Conservation (phyloP, 768 basidiomycete genomes). For the Leccinum subtestaceum region DNA sequence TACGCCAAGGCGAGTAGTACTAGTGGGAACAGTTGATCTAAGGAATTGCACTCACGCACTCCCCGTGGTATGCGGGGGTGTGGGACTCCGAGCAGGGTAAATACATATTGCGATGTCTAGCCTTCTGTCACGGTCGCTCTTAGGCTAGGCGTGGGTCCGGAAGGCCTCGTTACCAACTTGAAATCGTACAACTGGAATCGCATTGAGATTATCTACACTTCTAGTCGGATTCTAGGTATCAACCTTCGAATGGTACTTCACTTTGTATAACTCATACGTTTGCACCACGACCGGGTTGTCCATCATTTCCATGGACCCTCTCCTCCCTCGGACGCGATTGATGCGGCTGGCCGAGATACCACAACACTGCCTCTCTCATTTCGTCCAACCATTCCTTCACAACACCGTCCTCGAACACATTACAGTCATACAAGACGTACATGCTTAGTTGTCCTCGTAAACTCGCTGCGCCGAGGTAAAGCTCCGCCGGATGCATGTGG, state of each 20-base stretch:
- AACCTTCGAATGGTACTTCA: not conserved
- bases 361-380: constrained; percentile 21
- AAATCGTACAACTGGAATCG: not conserved
- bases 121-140: too few species aligned
- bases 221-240: not conserved
- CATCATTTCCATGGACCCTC: too few species aligned
- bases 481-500: constrained; percentile 44
- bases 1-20: too few species aligned
- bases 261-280: too few species aligned
- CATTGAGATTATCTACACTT: not conserved
- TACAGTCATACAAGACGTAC: constrained; percentile 40
- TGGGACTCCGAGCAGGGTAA: too few species aligned
- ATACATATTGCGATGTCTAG: too few species aligned
- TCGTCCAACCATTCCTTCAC: constrained; percentile 50
- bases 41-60: too few species aligned
- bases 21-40: too few species aligned
- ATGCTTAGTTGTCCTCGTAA: constrained; percentile 33
- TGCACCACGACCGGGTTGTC: too few species aligned
- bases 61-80: too few species aligned
- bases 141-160: too few species aligned
- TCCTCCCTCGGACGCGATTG: not conserved
- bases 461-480: constrained; percentile 42
- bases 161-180: not conserved
- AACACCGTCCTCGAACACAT: constrained; percentile 42
- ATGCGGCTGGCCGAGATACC: not conserved